These are phyloP conservation scores for Acacia concinna DNA, from an alignment of 331 rosid genomes.

Conservation along the genomic window DNA sequence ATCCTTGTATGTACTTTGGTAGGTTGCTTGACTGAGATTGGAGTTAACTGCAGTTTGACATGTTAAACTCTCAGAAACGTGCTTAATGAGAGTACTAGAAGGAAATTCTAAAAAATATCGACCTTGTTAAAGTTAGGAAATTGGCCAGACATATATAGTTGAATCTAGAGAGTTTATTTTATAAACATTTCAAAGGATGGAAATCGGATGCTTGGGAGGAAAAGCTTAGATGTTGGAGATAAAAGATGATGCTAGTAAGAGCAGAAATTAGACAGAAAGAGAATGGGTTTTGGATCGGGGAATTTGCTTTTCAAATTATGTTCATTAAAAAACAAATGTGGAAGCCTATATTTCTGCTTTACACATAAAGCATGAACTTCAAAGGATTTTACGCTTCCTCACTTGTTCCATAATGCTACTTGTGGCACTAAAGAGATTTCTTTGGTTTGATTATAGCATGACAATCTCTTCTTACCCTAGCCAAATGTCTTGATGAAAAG, in stretches of 20 bases:
- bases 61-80: slow-evolving; percentile 9
- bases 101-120: background rate
- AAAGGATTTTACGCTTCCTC: background rate
- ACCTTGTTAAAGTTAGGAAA: background rate
- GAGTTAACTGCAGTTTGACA: background rate
- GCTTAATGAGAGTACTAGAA: background rate
- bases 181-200: background rate
- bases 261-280: background rate
- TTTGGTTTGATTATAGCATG: slow-evolving; percentile 3
- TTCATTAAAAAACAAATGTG: background rate
- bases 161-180: background rate
- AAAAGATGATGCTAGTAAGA: background rate
- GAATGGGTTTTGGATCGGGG: background rate
- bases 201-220: background rate
- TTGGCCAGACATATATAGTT: background rate
- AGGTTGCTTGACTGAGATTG: background rate
- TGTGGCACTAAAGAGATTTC: background rate
- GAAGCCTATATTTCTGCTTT: background rate
- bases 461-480: background rate
- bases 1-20: background rate
- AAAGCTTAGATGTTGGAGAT: slow-evolving; percentile 1
- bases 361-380: background rate
- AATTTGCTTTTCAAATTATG: background rate
- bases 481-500: background rate
- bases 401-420: background rate